These are phyloP conservation scores for Trichosporon ovoides DNA, from an alignment of 1,284 basidiomycete genomes.

Conservation along the genomic window DNA sequence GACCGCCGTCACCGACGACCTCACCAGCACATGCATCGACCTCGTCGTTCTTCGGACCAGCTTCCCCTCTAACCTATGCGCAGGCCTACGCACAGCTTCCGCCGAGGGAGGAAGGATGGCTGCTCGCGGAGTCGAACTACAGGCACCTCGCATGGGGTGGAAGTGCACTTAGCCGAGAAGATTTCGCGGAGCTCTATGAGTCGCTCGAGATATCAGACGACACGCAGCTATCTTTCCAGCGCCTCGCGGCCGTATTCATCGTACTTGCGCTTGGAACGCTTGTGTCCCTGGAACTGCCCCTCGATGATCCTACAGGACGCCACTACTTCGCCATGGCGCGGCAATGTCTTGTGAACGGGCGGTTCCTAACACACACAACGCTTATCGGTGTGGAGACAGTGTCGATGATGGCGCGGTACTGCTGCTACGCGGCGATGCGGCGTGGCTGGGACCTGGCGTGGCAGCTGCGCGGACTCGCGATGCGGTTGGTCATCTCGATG, in stretches of 20 bases:
- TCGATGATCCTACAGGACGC: slow-evolving; percentile 28
- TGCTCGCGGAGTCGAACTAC: slow-evolving; percentile 26
- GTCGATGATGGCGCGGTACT: slow-evolving; percentile 9
- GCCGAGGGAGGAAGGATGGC: slow-evolving; percentile 22
- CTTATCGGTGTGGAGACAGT: slow-evolving; percentile 32
- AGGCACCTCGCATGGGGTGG: slow-evolving; percentile 28
- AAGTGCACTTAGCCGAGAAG: slow-evolving; percentile 13
- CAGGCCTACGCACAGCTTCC: slow-evolving; percentile 18
- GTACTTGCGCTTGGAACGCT: slow-evolving; percentile 33
- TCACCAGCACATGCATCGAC: background rate
- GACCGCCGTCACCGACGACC: background rate
- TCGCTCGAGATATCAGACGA: slow-evolving; percentile 11
- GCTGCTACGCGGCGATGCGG: slow-evolving; percentile 8
- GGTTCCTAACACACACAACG: slow-evolving; percentile 33
- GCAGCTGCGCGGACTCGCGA: slow-evolving; percentile 26
- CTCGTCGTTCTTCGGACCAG: slow-evolving; percentile 1
- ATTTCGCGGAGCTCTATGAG: slow-evolving; percentile 23
- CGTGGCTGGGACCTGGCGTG: slow-evolving; percentile 14
- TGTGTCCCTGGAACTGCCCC: slow-evolving; percentile 33
- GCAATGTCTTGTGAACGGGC: slow-evolving; percentile 29
- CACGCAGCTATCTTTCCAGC: slow-evolving; percentile 16
- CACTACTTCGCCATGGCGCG: slow-evolving; percentile 27
- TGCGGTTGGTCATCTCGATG: slow-evolving; percentile 30
- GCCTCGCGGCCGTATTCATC: slow-evolving; percentile 28
- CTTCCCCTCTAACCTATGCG: background rate